These are phyloP conservation scores for Lagenaria siceraria DNA, from an alignment of 306 rosid species.

Conservation along the genomic window DNA sequence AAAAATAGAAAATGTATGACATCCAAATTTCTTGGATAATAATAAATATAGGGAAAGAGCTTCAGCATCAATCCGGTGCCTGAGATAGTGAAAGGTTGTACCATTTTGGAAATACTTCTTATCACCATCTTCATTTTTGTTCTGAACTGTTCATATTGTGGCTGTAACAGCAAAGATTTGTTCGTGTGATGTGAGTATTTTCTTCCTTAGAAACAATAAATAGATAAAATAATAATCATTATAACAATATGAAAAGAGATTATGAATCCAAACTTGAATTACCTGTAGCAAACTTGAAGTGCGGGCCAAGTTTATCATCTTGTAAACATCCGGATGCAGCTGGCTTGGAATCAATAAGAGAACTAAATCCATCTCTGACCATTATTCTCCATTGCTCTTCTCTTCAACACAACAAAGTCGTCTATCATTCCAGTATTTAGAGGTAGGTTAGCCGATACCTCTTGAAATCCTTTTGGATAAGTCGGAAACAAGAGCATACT, in stretches of 20 bases:
- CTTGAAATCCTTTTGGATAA: slow-evolving; percentile 47
- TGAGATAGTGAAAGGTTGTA: neutral
- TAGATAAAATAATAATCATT: too few species aligned
- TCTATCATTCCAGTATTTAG: neutral
- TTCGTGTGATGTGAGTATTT: neutral
- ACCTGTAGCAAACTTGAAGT: neutral
- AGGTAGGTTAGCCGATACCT: slow-evolving; percentile 23
- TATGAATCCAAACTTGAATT: neutral
- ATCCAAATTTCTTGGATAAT: neutral
- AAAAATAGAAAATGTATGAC: too few species aligned
- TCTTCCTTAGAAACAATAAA: neutral
- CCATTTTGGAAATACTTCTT: neutral
- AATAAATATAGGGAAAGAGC: neutral
- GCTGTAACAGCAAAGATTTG: neutral
- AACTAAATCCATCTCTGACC: neutral
- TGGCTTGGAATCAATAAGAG: neutral
- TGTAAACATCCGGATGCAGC: neutral
- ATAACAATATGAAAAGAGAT: neutral
- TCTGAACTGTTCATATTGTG: neutral
- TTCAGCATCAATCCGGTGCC: neutral
- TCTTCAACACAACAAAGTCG: neutral
- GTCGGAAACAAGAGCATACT: slow-evolving; percentile 66
- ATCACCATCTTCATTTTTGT: neutral
- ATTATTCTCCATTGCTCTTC: neutral
- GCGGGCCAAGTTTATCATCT: neutral